Evolutionary conservation across 2,329 filamentous ascomycete species (phyloP).

Genomic region (Corynespora cassiicola): DNA sequence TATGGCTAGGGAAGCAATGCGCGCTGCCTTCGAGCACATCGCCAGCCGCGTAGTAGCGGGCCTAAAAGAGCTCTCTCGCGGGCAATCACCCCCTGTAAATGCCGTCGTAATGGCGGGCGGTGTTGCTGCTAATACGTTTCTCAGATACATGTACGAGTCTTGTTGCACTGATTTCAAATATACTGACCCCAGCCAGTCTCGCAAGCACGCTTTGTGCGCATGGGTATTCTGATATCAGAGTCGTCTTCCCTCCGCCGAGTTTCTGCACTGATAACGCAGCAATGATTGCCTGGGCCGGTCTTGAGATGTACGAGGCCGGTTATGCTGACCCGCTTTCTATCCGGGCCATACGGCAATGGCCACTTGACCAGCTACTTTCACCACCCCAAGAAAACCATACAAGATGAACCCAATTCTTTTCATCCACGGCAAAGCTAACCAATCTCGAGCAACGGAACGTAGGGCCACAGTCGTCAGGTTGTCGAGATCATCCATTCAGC

Average conservation of each 20-base stretch:
- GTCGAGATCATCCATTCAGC: too few species aligned
- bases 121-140: conserved; percentile 83
- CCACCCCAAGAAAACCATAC: conserved; percentile 32
- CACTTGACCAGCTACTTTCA: conserved; percentile 36
- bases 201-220: conserved; percentile 68
- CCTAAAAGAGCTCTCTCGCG: too few species aligned
- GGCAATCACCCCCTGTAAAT: conserved; percentile 38
- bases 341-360: conserved; percentile 45
- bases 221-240: conserved; percentile 65
- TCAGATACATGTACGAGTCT: conserved; percentile 66
- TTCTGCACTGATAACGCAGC: conserved; percentile 95
- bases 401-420: too few species aligned
- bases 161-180: background rate
- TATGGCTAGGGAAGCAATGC: conserved; percentile 78
- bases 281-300: conserved; percentile 94
- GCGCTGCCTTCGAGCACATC: conserved; percentile 85
- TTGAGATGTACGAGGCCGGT: conserved; percentile 89
- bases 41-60: conserved; percentile 75
- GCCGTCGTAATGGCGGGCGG: conserved; percentile 87
- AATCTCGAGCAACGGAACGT: too few species aligned
- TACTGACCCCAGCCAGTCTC: conserved; percentile 38
- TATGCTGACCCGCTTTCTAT: conserved; percentile 48
- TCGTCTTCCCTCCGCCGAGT: conserved; percentile 76
- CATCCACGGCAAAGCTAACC: too few species aligned
- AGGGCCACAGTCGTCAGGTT: too few species aligned